phyloP scores from a whole-genome alignment of 2,329 filamentous ascomycete genomes.

The Biscogniauxia marginata region DNA sequence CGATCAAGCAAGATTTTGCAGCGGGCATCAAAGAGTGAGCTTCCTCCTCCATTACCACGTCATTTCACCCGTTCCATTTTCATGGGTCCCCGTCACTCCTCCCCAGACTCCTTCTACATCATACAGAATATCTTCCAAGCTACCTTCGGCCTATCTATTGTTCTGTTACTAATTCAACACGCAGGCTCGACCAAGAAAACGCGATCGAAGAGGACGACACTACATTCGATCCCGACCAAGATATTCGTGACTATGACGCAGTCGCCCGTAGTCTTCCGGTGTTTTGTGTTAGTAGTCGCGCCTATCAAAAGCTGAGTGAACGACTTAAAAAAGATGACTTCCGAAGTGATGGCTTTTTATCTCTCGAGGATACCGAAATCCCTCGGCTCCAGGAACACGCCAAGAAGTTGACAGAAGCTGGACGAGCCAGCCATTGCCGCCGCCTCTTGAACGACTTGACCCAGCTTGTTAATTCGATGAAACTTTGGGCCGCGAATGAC shows the following conservation, averaged over 20 bases:
- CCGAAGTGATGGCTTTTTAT: slow-evolving; percentile 49
- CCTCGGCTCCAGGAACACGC: slow-evolving; percentile 59
- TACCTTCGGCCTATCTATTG: not conserved
- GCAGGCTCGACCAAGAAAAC: slow-evolving; percentile 52
- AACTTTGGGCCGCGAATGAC: slow-evolving; percentile 21
- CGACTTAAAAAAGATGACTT: slow-evolving; percentile 50
- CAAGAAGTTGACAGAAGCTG: slow-evolving; percentile 51
- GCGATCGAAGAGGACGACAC: slow-evolving; percentile 51
- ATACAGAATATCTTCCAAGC: too few relatives aligned
- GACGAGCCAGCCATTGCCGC: slow-evolving; percentile 39
- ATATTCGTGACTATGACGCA: slow-evolving; percentile 56
- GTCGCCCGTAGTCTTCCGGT: slow-evolving; percentile 57
- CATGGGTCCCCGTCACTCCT: too few relatives aligned
- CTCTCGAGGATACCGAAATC: slow-evolving; percentile 55
- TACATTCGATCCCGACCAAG: slow-evolving; percentile 53
- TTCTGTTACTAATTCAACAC: not conserved
- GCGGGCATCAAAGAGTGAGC: slow-evolving; percentile 54
- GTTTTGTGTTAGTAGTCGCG: slow-evolving; percentile 63
- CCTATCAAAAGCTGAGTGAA: slow-evolving; percentile 61
- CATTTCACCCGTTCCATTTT: not conserved
- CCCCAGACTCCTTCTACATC: not conserved
- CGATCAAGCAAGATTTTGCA: slow-evolving; percentile 59
- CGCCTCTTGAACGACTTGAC: slow-evolving; percentile 51
- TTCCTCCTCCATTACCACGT: too few relatives aligned
- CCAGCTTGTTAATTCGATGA: slow-evolving; percentile 52